Base-by-base conservation (phyloP, 2,329 filamentous ascomycete species). In the Metarhizium humberi region DNA sequence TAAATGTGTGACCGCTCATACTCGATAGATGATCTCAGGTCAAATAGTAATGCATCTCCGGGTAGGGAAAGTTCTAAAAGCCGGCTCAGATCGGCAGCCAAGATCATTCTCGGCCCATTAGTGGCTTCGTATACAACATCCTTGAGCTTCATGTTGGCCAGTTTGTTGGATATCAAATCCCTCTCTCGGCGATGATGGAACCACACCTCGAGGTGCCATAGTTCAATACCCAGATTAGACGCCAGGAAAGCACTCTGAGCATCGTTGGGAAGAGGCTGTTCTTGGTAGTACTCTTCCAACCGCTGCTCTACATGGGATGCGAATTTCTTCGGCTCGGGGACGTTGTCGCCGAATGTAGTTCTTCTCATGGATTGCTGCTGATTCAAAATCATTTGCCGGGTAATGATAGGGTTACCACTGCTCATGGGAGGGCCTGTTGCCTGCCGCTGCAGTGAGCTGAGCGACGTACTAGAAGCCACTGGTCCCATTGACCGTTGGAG, bases 141-240 rank as follows among this genome's bases (percentile, higher is more conserved):
- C 20, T 71, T 71, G 42, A 75, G 67, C 47, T 66, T 71, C 25
- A 80, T 69, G 42, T 67, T 72, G 40, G 76, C 75, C 6, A 80
- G 66, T 50, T 73, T 74, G 57, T 71, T 69, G 2, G 69, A 69
- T 36, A 77, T 73, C 18, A 71, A 66, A 57, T 80, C 77, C 51
- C 73, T 73, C 51, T 80, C 73, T 34, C 77, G 73, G 20, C 78
- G 75, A 56, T 80, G 76, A 57, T 78, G 73, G 61, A 81, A 81
- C 79, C 79, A 82, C 54, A 78, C 72, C 55, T 79, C 73, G 32
- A 82, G 71, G 58, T 81, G 76, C 50, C 70, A 67, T 3, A 73
- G 71, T 55, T 81, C 77, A 29, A 80, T 74, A 14, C 77, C 76
- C 2, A 81, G 65, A 45, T 77, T 81, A 0, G 79, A 81, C 10